Conservation (phyloP, 164 flowering plant genomes). For the Vitis rotundifolia region DNA sequence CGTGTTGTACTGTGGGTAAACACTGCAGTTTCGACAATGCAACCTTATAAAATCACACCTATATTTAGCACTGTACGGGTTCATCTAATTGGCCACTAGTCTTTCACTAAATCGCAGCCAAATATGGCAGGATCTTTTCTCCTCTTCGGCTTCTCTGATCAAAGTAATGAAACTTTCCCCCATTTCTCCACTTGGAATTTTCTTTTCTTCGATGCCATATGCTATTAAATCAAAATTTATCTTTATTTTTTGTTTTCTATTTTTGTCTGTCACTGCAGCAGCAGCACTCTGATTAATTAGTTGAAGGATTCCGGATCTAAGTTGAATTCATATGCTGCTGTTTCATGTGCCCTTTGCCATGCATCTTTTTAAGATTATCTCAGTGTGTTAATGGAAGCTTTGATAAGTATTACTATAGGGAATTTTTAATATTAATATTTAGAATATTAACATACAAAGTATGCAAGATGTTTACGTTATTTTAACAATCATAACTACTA, state of each 20-base stretch:
- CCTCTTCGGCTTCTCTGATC: slow-evolving; percentile 9
- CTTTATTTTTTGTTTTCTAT: background rate
- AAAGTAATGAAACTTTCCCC: background rate
- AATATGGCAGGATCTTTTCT: slow-evolving; percentile 30
- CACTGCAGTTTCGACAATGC: slow-evolving; percentile 21
- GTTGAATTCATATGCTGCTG: no score
- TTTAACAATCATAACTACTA: no score
- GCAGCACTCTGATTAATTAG: no score
- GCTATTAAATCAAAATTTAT: background rate
- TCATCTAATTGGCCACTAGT: slow-evolving; percentile 27
- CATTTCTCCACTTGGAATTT: background rate
- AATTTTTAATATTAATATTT: no score
- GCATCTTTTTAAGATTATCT: no score
- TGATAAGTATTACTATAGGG: no score
- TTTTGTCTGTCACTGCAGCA: no score
- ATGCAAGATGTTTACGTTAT: no score
- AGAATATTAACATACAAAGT: no score
- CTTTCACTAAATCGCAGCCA: slow-evolving; percentile 22
- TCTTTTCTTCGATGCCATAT: background rate
- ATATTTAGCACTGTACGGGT: slow-evolving; percentile 18
- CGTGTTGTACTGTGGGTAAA: slow-evolving; percentile 26
- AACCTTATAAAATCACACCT: slow-evolving; percentile 22
- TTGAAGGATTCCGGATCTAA: no score
- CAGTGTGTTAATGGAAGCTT: no score
- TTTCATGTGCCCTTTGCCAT: no score